Percentiles rank a stretch among this genome's conserved stretches.
phyloP scores from a whole-genome alignment of 768 basidiomycete genomes.

The Lactarius tabidus region DNA sequence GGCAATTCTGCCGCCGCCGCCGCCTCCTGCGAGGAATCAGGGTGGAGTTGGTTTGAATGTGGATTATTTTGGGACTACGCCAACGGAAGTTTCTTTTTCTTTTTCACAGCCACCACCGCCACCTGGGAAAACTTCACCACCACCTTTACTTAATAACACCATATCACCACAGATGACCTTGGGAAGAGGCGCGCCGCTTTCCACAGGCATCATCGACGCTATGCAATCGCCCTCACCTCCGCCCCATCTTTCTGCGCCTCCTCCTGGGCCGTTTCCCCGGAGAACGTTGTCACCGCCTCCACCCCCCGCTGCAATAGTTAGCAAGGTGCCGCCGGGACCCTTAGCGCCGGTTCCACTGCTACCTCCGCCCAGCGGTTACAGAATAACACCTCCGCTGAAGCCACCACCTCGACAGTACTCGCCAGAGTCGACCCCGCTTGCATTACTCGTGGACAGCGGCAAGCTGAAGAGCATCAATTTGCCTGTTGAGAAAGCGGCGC shows the following conservation, averaged over 20 bases:
- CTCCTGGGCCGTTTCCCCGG: background rate
- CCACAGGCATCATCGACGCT: background rate
- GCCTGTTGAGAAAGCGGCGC: slow-evolving; percentile 3
- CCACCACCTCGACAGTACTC: background rate
- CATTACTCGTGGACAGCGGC: slow-evolving; percentile 11
- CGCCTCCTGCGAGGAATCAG: background rate
- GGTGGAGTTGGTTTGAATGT: slow-evolving; percentile 1
- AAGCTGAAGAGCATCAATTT: slow-evolving; percentile 12
- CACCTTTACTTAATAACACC: background rate
- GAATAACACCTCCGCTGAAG: background rate
- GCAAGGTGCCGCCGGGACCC: slow-evolving; percentile 2
- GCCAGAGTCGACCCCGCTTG: slow-evolving; percentile 23
- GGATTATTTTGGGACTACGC: slow-evolving; percentile 16
- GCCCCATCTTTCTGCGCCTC: background rate
- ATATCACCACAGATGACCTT: background rate
- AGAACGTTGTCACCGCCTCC: slow-evolving; percentile 10
- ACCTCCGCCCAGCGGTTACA: slow-evolving; percentile 13
- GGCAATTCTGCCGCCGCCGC: slow-evolving; percentile 10
- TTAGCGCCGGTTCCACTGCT: slow-evolving; percentile 12
- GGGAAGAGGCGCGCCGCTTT: background rate
- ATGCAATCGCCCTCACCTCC: background rate
- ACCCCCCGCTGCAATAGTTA: background rate
- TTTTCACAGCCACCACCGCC: background rate
- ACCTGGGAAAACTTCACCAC: background rate
- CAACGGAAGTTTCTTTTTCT: background rate